Percentiles rank a stretch among this genome's conserved stretches.
Conservation (phyloP, 441 rosid genomes). For the Pelargonium australe region DNA sequence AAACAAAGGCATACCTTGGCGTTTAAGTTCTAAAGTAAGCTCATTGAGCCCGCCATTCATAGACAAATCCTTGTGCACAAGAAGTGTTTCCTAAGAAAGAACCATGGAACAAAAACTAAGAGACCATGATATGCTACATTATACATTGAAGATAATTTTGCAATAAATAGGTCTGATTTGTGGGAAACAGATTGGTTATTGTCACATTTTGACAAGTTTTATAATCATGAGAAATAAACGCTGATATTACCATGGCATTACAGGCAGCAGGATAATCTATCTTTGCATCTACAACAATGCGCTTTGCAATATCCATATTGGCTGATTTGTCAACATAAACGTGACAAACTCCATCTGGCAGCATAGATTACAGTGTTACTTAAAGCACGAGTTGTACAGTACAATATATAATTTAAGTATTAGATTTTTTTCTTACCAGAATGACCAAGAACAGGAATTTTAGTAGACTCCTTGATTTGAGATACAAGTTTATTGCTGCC, state of each 20-base stretch:
- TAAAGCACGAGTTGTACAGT: no score
- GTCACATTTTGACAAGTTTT: neutral
- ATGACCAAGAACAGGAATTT: constrained; percentile 96
- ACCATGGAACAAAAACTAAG: constrained; percentile 12
- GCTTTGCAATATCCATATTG: constrained; percentile 70
- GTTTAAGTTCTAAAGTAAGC: constrained; percentile 27
- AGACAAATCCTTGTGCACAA: constrained; percentile 37
- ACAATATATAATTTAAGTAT: no score
- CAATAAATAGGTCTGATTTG: neutral
- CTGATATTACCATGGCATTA: constrained; percentile 74
- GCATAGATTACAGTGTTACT: no score
- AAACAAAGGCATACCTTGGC: constrained; percentile 29
- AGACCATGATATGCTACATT: neutral
- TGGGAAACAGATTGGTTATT: neutral
- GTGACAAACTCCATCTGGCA: constrained; percentile 98
- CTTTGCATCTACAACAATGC: constrained; percentile 77
- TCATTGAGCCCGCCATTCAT: constrained; percentile 21
- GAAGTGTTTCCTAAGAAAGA: constrained; percentile 40
- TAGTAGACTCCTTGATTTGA: constrained; percentile 80
- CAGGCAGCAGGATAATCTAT: constrained; percentile 96
- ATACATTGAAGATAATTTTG: neutral
- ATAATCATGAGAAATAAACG: neutral
- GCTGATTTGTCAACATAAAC: constrained; percentile 88
- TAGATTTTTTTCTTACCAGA: constrained; percentile 69
- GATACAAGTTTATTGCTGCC: constrained; percentile 96